phyloP scores from a whole-genome alignment of 768 basidiomycete genomes.

The Pleurotus pulmonarius region DNA sequence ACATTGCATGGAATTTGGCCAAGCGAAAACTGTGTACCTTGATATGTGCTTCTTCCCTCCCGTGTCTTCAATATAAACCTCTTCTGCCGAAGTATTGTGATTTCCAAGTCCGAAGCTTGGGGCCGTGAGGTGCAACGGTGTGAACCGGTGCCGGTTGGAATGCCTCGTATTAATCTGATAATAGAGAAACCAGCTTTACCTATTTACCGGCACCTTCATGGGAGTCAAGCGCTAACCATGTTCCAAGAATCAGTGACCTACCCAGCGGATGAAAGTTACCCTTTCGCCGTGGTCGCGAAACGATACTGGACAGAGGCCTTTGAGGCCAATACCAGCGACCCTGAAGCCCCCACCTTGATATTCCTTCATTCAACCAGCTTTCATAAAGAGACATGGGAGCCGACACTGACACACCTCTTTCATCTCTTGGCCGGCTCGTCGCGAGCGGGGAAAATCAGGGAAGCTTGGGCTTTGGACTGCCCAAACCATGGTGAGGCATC shows the following conservation, averaged over 20 bases:
- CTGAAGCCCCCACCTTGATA: constrained; percentile 50
- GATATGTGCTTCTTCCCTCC: not conserved
- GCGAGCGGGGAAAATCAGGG: constrained; percentile 34
- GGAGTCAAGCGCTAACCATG: constrained; percentile 8
- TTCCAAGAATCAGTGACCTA: constrained; percentile 23
- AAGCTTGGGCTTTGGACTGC: constrained; percentile 69
- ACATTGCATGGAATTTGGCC: too few species aligned
- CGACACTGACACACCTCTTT: constrained; percentile 49
- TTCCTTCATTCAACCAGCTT: constrained; percentile 71
- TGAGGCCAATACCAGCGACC: constrained; percentile 29
- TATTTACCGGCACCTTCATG: constrained; percentile 7
- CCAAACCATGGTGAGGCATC: constrained; percentile 71
- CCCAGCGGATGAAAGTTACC: constrained; percentile 37
- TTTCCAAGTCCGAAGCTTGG: not conserved
- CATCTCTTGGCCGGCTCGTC: constrained; percentile 16
- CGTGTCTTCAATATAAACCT: not conserved
- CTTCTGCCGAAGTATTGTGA: not conserved
- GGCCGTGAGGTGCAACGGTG: not conserved
- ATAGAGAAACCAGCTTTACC: not conserved
- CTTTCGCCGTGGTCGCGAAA: constrained; percentile 52
- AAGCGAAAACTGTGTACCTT: not conserved
- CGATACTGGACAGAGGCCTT: constrained; percentile 47
- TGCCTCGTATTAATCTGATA: not conserved
- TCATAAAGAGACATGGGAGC: constrained; percentile 75
- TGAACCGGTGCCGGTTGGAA: not conserved